phyloP scores from a whole-genome alignment of 2,329 filamentous ascomycete species.

The Aspergillus caelatus region DNA sequence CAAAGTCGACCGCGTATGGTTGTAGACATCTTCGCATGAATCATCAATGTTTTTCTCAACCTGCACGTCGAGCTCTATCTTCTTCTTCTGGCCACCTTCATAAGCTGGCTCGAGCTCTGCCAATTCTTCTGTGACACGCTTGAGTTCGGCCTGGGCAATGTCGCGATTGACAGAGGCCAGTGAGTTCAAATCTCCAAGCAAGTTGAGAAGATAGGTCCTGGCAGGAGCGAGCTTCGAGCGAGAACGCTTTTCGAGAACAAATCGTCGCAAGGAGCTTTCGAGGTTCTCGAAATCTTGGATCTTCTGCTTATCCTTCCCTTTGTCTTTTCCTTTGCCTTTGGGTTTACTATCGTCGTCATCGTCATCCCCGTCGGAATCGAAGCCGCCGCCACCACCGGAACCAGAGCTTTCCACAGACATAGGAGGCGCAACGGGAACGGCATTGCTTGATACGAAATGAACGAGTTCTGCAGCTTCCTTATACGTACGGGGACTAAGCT shows the following conservation, averaged over 20 bases:
- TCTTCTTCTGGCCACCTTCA: constrained; percentile 80
- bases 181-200: constrained; percentile 81
- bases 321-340: constrained; percentile 71
- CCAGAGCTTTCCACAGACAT: constrained; percentile 53
- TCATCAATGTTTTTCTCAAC: constrained; percentile 82
- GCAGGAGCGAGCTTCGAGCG: constrained; percentile 94
- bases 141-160: constrained; percentile 80
- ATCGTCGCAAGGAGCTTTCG: constrained; percentile 84
- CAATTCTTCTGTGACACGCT: constrained; percentile 79
- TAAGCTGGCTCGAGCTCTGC: constrained; percentile 81
- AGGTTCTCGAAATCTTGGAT: constrained; percentile 86
- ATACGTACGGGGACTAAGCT: constrained; percentile 86
- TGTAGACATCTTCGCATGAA: constrained; percentile 83
- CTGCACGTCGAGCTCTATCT: constrained; percentile 75
- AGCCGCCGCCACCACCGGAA: constrained; percentile 58
- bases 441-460: constrained; percentile 97
- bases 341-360: constrained; percentile 47
- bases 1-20: constrained; percentile 75
- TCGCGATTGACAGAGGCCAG: constrained; percentile 86
- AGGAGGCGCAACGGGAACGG: constrained; percentile 73
- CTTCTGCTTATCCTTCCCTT: constrained; percentile 88
- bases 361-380: constrained; percentile 53
- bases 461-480: constrained; percentile 93
- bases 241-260: constrained; percentile 93
- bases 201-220: constrained; percentile 91